A percentile compares a stretch with the other conserved stretches of the same genome.
phyloP scores from a whole-genome alignment of 2,329 filamentous ascomycete species.

The Neofusicoccum kwambonambiense region DNA sequence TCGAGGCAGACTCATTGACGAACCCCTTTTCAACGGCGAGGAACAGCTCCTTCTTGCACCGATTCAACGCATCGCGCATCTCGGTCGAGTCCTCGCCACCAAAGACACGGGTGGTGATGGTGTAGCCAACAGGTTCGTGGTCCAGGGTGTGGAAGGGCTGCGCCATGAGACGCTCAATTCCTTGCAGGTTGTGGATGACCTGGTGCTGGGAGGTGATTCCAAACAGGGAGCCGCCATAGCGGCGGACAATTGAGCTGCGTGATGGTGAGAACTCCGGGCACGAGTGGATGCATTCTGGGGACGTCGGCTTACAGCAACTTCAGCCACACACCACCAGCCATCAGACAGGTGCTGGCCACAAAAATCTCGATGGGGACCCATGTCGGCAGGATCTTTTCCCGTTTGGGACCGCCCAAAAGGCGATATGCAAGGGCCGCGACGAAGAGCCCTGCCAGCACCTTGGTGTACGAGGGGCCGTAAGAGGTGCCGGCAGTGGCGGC shows the following conservation, averaged over 20 bases:
- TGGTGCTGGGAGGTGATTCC: constrained; percentile 6
- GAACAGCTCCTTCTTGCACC: neutral
- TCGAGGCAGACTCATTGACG: neutral
- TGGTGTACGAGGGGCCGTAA: neutral
- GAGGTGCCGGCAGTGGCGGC: neutral
- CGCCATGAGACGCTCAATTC: constrained; percentile 5
- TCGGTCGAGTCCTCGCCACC: neutral
- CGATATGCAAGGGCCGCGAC: neutral
- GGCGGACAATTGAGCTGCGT: neutral
- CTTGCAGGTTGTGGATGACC: constrained; percentile 8
- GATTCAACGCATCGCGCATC: neutral
- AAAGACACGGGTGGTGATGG: constrained; percentile 13
- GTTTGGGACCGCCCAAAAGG: neutral
- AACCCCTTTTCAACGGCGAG: constrained; percentile 9
- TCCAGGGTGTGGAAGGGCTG: constrained; percentile 5
- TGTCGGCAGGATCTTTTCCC: neutral
- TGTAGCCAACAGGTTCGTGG: constrained; percentile 13
- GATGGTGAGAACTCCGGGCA: neutral
- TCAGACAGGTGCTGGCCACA: constrained; percentile 4
- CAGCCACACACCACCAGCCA: neutral
- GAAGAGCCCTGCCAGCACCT: neutral
- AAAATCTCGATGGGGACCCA: constrained; percentile 14
- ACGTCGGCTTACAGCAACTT: constrained; percentile 10
- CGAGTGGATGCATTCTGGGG: neutral
- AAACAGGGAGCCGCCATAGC: constrained; percentile 7